A percentile compares a stretch with the other conserved stretches of the same genome.
Evolutionary conservation across 1,284 basidiomycete genomes (phyloP).

Genomic region (Xerocomus alliaceus): DNA sequence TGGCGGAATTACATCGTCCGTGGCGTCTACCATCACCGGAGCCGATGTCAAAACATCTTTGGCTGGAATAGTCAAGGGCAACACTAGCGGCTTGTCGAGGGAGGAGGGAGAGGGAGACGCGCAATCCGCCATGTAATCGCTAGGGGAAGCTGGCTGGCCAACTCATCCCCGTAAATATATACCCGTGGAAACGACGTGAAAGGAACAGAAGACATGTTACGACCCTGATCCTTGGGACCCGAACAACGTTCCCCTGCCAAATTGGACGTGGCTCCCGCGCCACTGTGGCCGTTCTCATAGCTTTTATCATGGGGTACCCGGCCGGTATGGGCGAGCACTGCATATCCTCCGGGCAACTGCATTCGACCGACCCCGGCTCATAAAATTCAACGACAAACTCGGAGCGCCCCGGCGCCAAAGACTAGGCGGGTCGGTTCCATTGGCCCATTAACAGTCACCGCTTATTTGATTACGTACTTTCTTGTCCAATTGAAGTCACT

Average conservation of each 20-base stretch:
- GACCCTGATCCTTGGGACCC: conserved; percentile 23
- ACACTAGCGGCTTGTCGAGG: conserved; percentile 6
- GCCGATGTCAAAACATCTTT: neutral
- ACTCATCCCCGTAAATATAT: neutral
- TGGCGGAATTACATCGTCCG: conserved; percentile 45
- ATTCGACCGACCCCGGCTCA: neutral
- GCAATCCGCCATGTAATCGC: conserved; percentile 18
- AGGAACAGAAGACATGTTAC: no score
- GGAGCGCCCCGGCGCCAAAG: no score
- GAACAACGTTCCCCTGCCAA: conserved; percentile 21
- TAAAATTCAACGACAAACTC: no score
- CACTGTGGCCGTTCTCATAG: no score
- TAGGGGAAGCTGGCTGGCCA: neutral
- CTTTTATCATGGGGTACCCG: no score
- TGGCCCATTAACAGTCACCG: neutral
- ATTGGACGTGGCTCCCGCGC: neutral
- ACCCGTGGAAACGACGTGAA: conserved; percentile 7
- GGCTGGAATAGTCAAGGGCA: conserved; percentile 7
- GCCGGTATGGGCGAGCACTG: neutral
- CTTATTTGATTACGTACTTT: neutral
- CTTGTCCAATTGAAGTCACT: no score
- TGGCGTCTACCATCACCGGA: neutral
- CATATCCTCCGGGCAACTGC: neutral
- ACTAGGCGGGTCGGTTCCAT: no score
- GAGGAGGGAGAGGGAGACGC: conserved; percentile 1